Conservation (phyloP, 805 yeast species). For the Nakazawaea anatomiae region DNA sequence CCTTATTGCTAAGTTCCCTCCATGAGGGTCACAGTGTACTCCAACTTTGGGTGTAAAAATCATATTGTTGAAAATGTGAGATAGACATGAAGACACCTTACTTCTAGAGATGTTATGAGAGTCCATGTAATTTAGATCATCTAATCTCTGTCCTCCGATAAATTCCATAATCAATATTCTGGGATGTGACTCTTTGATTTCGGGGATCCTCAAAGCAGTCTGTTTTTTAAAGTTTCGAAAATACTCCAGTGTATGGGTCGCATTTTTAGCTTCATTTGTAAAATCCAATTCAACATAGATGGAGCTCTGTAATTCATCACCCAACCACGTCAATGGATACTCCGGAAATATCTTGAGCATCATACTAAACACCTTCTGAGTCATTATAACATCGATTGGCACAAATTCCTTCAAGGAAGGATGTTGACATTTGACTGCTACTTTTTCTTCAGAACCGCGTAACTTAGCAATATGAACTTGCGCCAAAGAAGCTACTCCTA, state of each 20-base stretch:
- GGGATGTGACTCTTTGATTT: conserved; percentile 55
- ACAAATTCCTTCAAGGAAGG: conserved; percentile 83
- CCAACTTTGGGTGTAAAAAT: conserved; percentile 89
- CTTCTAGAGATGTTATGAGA: conserved; percentile 61
- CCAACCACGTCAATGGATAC: conserved; percentile 91
- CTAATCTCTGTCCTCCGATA: conserved; percentile 76
- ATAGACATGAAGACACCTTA: conserved; percentile 77
- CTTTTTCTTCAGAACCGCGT: conserved; percentile 53
- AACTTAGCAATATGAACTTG: conserved; percentile 85
- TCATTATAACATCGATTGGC: conserved; percentile 80
- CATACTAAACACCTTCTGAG: conserved; percentile 66
- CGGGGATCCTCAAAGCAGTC: conserved; percentile 81
- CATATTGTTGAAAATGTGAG: conserved; percentile 92
- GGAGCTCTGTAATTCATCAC: conserved; percentile 83
- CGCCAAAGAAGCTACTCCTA: conserved; percentile 94
- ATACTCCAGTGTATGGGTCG: conserved; percentile 60
- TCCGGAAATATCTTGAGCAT: conserved; percentile 84
- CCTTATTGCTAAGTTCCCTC: conserved; percentile 89
- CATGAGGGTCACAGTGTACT: conserved; percentile 97
- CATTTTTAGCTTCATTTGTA: conserved; percentile 78
- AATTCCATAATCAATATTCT: conserved; percentile 86
- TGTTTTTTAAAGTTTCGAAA: conserved; percentile 47
- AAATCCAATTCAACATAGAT: conserved; percentile 91
- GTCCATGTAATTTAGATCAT: conserved; percentile 62
- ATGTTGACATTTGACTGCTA: conserved; percentile 94